Conservation (phyloP, 1,284 basidiomycete species). For the Leccinum brunneo-olivaceum region DNA sequence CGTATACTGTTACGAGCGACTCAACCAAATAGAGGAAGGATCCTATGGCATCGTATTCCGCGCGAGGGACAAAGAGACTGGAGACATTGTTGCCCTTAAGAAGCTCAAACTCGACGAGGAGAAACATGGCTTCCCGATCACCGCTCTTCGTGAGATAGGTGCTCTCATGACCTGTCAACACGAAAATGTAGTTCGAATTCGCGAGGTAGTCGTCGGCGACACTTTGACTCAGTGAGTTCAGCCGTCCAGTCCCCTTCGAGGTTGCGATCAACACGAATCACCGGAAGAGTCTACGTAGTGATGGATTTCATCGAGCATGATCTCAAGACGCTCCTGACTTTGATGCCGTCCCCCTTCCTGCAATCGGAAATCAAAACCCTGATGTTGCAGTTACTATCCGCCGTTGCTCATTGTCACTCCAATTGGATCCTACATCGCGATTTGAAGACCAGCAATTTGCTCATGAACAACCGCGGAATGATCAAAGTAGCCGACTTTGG, state of each 20-base stretch:
- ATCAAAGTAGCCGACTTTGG: conserved; percentile 99
- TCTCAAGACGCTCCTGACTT: conserved; percentile 88
- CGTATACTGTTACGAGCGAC: conserved; percentile 85
- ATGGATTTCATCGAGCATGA: conserved; percentile 99
- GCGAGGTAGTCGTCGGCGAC: conserved; percentile 98
- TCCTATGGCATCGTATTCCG: conserved; percentile 98
- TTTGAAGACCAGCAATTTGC: conserved; percentile 93
- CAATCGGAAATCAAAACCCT: conserved; percentile 98
- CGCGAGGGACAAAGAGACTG: conserved; percentile 87
- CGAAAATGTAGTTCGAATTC: conserved; percentile 91
- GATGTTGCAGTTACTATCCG: conserved; percentile 89
- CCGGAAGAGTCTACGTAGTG: conserved; percentile 87
- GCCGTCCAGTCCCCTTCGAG: conserved; percentile 1
- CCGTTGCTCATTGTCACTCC: conserved; percentile 86
- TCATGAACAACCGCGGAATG: conserved; percentile 98
- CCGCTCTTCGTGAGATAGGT: conserved; percentile 90
- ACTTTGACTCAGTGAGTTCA: conserved; percentile 90
- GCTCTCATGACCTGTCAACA: conserved; percentile 89
- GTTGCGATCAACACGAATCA: conserved; percentile 16
- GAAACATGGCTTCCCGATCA: conserved; percentile 98
- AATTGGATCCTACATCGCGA: conserved; percentile 99
- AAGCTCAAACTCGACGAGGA: conserved; percentile 98
- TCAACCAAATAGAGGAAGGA: conserved; percentile 99
- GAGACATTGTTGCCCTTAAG: conserved; percentile 94
- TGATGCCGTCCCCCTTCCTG: conserved; percentile 92